A percentile compares a stretch with the other conserved stretches of the same genome.
These are phyloP conservation scores for Salix udensis DNA, from an alignment of 345 rosid species.

Conservation along the genomic window DNA sequence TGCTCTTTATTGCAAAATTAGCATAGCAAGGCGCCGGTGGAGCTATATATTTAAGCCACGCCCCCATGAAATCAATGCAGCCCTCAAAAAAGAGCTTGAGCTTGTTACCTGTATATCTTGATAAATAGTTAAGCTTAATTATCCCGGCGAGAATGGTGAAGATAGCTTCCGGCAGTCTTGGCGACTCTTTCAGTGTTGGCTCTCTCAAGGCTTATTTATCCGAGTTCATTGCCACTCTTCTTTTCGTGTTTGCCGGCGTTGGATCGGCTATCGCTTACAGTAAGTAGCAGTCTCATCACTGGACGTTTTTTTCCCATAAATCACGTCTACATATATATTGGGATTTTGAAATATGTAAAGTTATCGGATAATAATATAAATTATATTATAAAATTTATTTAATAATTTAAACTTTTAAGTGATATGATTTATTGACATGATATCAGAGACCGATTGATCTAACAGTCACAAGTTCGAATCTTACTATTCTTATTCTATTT, in stretches of 20 bases:
- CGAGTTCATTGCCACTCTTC: conserved; percentile 88
- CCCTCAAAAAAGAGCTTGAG: background rate
- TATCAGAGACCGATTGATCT: too few species aligned
- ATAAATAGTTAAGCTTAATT: background rate
- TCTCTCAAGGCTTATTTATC: conserved; percentile 65
- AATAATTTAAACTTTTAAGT: too few species aligned
- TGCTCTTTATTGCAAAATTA: conserved; percentile 2
- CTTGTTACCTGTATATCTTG: background rate
- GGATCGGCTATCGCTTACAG: conserved; percentile 80
- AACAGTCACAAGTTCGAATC: too few species aligned
- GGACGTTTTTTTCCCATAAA: too few species aligned
- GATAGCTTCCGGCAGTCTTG: conserved; percentile 60
- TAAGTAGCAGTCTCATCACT: conserved; percentile 8
- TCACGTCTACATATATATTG: too few species aligned
- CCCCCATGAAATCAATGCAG: background rate
- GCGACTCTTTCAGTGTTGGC: conserved; percentile 69
- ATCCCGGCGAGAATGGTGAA: conserved; percentile 54
- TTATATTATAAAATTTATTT: too few species aligned
- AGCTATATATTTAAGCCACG: background rate
- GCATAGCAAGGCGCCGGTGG: background rate
- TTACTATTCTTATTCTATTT: too few species aligned
- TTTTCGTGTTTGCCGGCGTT: conserved; percentile 93
- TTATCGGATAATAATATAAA: too few species aligned
- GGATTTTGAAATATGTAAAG: too few species aligned
- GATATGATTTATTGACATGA: accelerated